Base-by-base conservation (phyloP, 1,284 basidiomycete species). In the Flammula alnicola region DNA sequence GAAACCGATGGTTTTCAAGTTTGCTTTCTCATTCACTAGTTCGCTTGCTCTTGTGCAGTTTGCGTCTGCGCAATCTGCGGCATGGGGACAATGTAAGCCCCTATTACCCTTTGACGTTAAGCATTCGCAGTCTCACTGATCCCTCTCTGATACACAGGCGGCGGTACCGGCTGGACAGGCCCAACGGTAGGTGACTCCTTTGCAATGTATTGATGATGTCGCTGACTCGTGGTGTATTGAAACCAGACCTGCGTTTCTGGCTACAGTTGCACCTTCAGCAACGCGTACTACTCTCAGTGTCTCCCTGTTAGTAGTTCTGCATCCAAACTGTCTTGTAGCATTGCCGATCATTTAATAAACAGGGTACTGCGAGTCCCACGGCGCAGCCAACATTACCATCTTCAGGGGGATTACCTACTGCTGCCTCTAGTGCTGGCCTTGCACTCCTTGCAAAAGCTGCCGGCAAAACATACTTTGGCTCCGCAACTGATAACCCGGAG, bases 401-500 rank as follows among this genome's bases (percentile, higher is more conserved):
- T 3, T 36, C 55, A 30, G 41, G 57, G 5, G 44, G 62, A 2
- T 55, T 64, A 14, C 45, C 58, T 8, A 45, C 51, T 3, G 62
- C 48, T 3, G 64, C 65, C 4, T 57, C 64, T 10, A 60, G 32
- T n/a, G 33, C 49, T 12, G 56, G 56, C n/a, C 47, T 57, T 14
- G 48, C 47, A 54, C 61, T 60, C 4, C 67, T 73, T 16, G 79
- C 80, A 2, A 71, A 69, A 53, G 65, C 75, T 17, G 73, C 76
- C 11, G 77, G 78, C 12, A 82, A 82, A 64, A 59, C 70, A 25
- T 84, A 84, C 68, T 80, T 84, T 47, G 82, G 83, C 22, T 72
- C 77, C 11, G 81, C 81, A n/a, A 83, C 80, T 0, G 80, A 81
- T 63, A 83, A 83, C 59, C 69, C 72, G 3, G 79, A 81, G 59